Base-by-base conservation (phyloP, 2,329 filamentous ascomycete species). In the Scedosporium aurantiacum region DNA sequence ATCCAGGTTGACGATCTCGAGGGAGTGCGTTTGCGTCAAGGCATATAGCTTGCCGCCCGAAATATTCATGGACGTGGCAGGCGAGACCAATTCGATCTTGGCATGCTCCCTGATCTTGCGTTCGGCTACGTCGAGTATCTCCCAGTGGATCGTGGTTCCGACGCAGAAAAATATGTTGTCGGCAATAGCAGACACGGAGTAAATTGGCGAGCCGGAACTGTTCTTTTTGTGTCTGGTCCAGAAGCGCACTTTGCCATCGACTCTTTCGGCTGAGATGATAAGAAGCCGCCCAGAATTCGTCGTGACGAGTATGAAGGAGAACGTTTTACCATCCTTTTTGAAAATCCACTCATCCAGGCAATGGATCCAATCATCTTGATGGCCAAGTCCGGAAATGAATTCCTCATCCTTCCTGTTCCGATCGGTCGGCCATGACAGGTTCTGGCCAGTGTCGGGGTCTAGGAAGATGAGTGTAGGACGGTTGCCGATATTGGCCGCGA, bases 281-380 rank as follows among this genome's bases (percentile, higher is more conserved):
- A 85, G 67, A 12, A 89, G 72, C 4, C 78, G 75, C 1, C 84
- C 84, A 8, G 73, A 72, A 37, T 76, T 76, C 0, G 82, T 83
- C 3, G 82, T 78, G 10, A 88, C 78, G 14, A 90, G 76, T 37
- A 90, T 75, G 67, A 85, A 87, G 1, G 81, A 78, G 70, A 86
- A 88, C 0, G 73, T 78, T 61, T 80, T 82, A n/a, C 76, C 77
- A 43, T 82, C 77, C 61, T 82, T 81, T 37, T 75, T 72, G 64
- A 82, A 84, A 4, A 76, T 70, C 88, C 88, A 91, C 63, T 89
- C 84, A 1, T 80, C 71, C 6, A 91, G 70, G 1, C 82, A 78
- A 52, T 82, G 76, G 1, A 91, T 80, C 45, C 77, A 78, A 64
- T 88, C 85, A 0, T 81, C 80, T 0, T 72, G 64, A 54, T 81